Evolutionary conservation across 306 rosid species (phyloP), one percentile per base, ranked within the genome.

Genomic region (Cajanus cajan): DNA sequence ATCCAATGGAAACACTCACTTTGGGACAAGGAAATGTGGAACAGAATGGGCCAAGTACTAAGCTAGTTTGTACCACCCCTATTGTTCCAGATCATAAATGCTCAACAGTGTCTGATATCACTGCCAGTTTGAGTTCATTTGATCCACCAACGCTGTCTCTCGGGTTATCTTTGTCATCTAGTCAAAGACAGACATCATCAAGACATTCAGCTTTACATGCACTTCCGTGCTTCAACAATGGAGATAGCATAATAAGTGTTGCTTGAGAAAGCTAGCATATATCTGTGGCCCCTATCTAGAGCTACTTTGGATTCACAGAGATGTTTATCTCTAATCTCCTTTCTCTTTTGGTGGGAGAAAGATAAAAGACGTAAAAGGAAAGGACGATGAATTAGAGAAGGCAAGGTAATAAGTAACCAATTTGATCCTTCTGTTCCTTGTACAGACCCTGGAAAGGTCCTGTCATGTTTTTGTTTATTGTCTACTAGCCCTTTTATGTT

Each of bases 221-320:
- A 45, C 76, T 85, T 75, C 61, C 96, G 14, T 66, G 88, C 76
- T 86, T 90, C 70, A 82, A 68, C 78, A 87, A 86, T 13, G 88
- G 91, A 33, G 97, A 92, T 66, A 61, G 73, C 76, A 77, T 87
- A 67, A 86, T 93, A 79, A 80, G 80, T 2, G 97, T 88, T 76
- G 86, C 96, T 73, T 93, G 67, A 92, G 47, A 71, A 41, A 33
- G 61, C 50, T 50, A n/a, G 41, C 68, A 36, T 57, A 25, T 55
- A 73, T 63, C 73, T 19, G 75, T 52, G 79, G 79, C 75, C 79
- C 33, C 71, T 67, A 80, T 84, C 77, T 80, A 22, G 84, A 50
- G 61, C 57, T 40, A 81, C 69, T 57, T 71, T 78, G 62, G 73
- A 24, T 82, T 68, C 62, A 13, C 67, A 54, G 70, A 68, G 31